A percentile compares a stretch with the other conserved stretches of the same genome.
These are phyloP conservation scores for Porphyra umbilicalis DNA, from an alignment of 31 red algal species.

Conservation along the genomic window DNA sequence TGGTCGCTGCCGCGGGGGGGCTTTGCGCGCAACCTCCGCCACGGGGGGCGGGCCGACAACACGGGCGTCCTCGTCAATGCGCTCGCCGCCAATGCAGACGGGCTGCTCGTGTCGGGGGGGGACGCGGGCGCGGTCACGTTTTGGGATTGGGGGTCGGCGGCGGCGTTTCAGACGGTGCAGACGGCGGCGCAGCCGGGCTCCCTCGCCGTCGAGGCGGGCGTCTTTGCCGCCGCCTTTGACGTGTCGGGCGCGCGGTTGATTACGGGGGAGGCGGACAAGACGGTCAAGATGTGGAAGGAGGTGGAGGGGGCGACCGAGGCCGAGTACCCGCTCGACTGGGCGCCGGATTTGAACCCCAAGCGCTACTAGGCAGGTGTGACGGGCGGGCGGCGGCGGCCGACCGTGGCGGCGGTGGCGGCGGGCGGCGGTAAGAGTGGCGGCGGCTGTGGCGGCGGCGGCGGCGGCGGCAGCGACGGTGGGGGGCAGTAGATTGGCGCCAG, in stretches of 20 bases:
- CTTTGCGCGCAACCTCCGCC: slow-evolving; percentile 65
- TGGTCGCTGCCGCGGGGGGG: slow-evolving; percentile 61
- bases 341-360: slow-evolving; percentile 13
- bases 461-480: too few species aligned
- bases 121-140: slow-evolving; percentile 68
- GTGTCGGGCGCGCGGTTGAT: slow-evolving; percentile 58
- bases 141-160: slow-evolving; percentile 67
- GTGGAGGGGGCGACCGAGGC: slow-evolving; percentile 47
- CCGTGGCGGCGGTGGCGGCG: too few species aligned
- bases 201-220: slow-evolving; percentile 60
- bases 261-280: slow-evolving; percentile 84
- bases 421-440: too few species aligned
- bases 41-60: neutral
- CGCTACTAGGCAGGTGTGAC: too few species aligned
- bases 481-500: too few species aligned
- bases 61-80: slow-evolving; percentile 55
- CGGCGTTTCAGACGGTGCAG: slow-evolving; percentile 47
- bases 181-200: slow-evolving; percentile 66
- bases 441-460: too few species aligned
- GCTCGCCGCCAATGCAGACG: slow-evolving; percentile 82
- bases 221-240: slow-evolving; percentile 73
- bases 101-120: slow-evolving; percentile 68
- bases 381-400: too few species aligned
- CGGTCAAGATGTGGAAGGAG: slow-evolving; percentile 79
- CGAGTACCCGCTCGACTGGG: slow-evolving; percentile 52